These are phyloP conservation scores for Kwoniella bestiolae DNA, from an alignment of 768 basidiomycete species.

Conservation along the genomic window DNA sequence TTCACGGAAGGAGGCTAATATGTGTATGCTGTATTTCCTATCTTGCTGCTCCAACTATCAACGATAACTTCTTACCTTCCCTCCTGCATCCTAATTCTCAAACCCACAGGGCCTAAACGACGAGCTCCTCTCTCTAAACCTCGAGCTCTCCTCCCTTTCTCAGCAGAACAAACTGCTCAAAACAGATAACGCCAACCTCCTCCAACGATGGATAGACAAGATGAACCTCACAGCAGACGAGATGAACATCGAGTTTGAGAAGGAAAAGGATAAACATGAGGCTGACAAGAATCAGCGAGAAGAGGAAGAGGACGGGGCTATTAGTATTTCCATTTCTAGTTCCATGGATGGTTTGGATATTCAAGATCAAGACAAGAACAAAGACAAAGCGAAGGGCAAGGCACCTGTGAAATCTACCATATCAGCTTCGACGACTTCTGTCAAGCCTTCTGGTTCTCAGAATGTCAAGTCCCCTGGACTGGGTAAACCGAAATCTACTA, in stretches of 20 bases:
- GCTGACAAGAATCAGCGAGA: constrained; percentile 1
- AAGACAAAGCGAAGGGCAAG: not conserved
- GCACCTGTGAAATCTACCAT: not conserved
- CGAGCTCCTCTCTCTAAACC: constrained; percentile 86
- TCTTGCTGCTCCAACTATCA: not conserved
- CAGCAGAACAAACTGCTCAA: constrained; percentile 83
- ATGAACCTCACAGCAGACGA: constrained; percentile 90
- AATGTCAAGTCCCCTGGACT: not conserved
- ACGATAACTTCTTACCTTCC: not conserved
- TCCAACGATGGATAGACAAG: constrained; percentile 95
- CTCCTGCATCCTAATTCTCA: not conserved
- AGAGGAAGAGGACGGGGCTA: constrained; percentile 8
- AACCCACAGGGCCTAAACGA: constrained; percentile 79
- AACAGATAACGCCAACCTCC: constrained; percentile 90
- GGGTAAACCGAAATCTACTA: not conserved
- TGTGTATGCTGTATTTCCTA: not conserved
- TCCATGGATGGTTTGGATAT: not conserved
- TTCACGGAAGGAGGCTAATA: no score
- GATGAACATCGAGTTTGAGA: constrained; percentile 78
- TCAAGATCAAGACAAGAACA: not conserved
- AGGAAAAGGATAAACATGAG: constrained; percentile 27
- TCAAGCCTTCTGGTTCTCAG: not conserved
- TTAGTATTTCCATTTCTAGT: not conserved
- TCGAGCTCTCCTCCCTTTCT: constrained; percentile 88
- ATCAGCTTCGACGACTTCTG: no score